Evolutionary conservation across 257 asterid genomes (phyloP).

Genomic region (Plantago major): DNA sequence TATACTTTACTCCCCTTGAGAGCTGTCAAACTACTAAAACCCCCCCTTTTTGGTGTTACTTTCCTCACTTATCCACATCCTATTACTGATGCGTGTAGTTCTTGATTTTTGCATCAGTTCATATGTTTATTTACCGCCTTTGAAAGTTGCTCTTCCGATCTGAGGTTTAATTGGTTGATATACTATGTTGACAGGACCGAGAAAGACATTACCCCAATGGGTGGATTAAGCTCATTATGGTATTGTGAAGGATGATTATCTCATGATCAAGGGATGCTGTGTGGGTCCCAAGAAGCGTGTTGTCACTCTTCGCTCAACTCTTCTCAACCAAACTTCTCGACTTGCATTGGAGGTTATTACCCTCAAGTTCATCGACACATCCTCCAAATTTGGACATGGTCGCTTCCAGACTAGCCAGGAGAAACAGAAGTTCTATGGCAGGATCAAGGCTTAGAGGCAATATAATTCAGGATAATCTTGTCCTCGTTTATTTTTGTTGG

Average conservation of each 20-base stretch:
- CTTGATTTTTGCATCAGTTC: too few species aligned
- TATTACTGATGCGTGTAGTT: too few species aligned
- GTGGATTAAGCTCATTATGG: slow-evolving; percentile 74
- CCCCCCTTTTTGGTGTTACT: too few species aligned
- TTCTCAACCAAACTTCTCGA: slow-evolving; percentile 63
- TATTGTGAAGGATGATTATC: slow-evolving; percentile 55
- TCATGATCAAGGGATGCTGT: slow-evolving; percentile 65
- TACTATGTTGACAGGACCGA: slow-evolving; percentile 40
- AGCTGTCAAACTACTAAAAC: neutral
- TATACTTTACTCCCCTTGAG: too few species aligned
- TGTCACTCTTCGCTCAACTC: slow-evolving; percentile 58
- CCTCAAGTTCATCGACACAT: slow-evolving; percentile 59
- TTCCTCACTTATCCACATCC: too few species aligned
- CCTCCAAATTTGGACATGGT: slow-evolving; percentile 68
- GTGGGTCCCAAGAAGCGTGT: slow-evolving; percentile 76
- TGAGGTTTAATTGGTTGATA: too few species aligned
- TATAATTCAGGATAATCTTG: neutral
- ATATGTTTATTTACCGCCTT: too few species aligned
- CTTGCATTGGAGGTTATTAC: slow-evolving; percentile 58
- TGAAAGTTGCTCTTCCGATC: too few species aligned
- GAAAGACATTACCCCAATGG: slow-evolving; percentile 63
- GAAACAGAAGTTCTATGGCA: slow-evolving; percentile 53
- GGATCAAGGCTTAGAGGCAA: slow-evolving; percentile 39
- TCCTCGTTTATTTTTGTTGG: neutral
- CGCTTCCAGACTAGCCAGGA: slow-evolving; percentile 68